Percentiles rank a stretch among this genome's conserved stretches.
These are phyloP conservation scores for Decorospora gaudefroyi DNA, from an alignment of 2,329 filamentous ascomycete species.

Conservation along the genomic window DNA sequence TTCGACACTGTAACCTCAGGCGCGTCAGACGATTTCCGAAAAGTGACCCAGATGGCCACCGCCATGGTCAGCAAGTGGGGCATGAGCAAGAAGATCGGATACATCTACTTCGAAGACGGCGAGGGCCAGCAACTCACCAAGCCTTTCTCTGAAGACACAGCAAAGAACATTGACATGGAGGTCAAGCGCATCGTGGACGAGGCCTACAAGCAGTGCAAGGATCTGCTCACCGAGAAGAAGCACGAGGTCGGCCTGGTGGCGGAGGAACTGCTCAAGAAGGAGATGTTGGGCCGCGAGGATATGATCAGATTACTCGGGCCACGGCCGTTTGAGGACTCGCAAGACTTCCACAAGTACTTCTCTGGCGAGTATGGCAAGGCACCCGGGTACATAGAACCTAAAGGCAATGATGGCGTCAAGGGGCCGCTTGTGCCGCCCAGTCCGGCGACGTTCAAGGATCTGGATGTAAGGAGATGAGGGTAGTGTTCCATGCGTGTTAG, in stretches of 20 bases:
- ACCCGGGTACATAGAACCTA: slow-evolving; percentile 41
- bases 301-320: slow-evolving; percentile 86
- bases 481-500: too few species aligned
- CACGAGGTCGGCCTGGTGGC: slow-evolving; percentile 85
- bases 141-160: slow-evolving; percentile 93
- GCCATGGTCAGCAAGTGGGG: slow-evolving; percentile 99
- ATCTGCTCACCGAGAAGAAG: slow-evolving; percentile 83
- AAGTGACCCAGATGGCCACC: slow-evolving; percentile 93
- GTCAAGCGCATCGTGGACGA: slow-evolving; percentile 89
- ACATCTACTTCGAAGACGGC: slow-evolving; percentile 85
- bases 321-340: slow-evolving; percentile 79
- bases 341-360: slow-evolving; percentile 96
- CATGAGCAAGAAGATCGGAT: slow-evolving; percentile 93
- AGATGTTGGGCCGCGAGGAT: slow-evolving; percentile 88
- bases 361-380: slow-evolving; percentile 46
- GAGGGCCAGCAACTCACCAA: slow-evolving; percentile 83
- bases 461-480: slow-evolving; percentile 12
- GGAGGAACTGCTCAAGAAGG: slow-evolving; percentile 89
- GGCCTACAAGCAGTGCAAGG: slow-evolving; percentile 87
- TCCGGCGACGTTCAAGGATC: slow-evolving; percentile 30
- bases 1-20: slow-evolving; percentile 96
- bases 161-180: slow-evolving; percentile 87
- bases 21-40: slow-evolving; percentile 96
- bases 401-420: slow-evolving; percentile 41
- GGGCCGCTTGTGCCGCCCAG: slow-evolving; percentile 42